These are phyloP conservation scores for Lichtheimia ramosa DNA, from an alignment of 371 early-diverging fungal genomes.

Conservation along the genomic window DNA sequence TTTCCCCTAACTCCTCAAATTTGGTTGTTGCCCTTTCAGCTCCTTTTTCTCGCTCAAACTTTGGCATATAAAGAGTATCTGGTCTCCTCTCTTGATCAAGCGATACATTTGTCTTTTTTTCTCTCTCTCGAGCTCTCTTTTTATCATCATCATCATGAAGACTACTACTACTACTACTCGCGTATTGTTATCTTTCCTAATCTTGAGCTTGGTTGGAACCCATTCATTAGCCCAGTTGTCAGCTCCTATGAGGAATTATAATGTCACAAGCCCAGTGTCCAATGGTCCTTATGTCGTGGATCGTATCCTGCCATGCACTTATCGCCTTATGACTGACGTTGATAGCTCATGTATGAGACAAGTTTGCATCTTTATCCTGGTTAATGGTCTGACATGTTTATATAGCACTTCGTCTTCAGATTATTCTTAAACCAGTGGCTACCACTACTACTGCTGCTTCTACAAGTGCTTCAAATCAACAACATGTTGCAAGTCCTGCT, in stretches of 20 bases:
- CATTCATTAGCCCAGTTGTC: constrained; percentile 14
- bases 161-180: neutral
- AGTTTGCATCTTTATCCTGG: neutral
- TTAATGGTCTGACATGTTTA: too few species aligned
- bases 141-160: neutral
- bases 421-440: constrained; percentile 22
- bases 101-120: neutral
- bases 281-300: constrained; percentile 47
- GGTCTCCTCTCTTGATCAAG: too few species aligned
- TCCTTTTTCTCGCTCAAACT: neutral
- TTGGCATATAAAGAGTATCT: too few species aligned
- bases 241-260: constrained; percentile 44
- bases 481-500: neutral
- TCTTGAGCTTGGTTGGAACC: too few species aligned
- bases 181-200: neutral
- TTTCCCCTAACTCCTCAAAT: neutral
- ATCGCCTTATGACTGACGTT: constrained; percentile 39
- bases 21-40: constrained; percentile 1
- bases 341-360: constrained; percentile 40
- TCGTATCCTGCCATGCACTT: constrained; percentile 51
- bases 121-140: neutral
- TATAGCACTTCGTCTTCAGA: constrained; percentile 34
- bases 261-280: constrained; percentile 43
- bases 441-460: neutral
- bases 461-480: neutral